Evolutionary conservation across 1,284 basidiomycete genomes (phyloP), one percentile per base, ranked within the genome.

Genomic region (Tilletia caries): DNA sequence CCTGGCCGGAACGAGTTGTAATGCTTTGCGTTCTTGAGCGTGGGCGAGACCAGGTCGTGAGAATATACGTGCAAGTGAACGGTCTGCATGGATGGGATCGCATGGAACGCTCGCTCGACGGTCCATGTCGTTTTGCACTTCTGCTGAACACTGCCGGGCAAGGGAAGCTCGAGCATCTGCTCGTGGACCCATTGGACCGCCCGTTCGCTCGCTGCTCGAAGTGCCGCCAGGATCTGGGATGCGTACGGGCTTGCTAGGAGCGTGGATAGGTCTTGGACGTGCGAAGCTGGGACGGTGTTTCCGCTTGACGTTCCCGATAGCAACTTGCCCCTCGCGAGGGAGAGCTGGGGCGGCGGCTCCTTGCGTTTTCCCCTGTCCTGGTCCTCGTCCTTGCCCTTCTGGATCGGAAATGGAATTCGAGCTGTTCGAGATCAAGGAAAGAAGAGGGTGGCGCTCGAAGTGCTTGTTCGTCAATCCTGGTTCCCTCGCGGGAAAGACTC

Each of bases 1-100:
- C 87, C 87, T 0, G 95, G 95, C 76, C 92, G 89, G 85, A 98
- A 98, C 1, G 92, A 93, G 82, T 95, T 93, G 85, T 93, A 93
- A 78, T 98, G 80, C 68, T 79, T 94, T 86, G 96, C 97, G 72
- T 88, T 88, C 84, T 95, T 98, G 84, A 98, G 85, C 44, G 85
- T 84, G 1, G 88, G 86, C 0, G 91, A 90, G 65, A 88, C 87
- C 23, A 96, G 84, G 81, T 98, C 95, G 25, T 87, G 86, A 0
- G 93, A 95, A 33, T 97, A 86, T 70, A 97, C 88, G 81, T 81
- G 80, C 13, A 81, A 68, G 67, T 82, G 80, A 25, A 82, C 66
- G 34, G 77, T 76, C 12, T 84, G 82, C 87, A 88, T 87, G 5
- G 84, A 85, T 0, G 87, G 92, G 2, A 89, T 87, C 0, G 90